Evolutionary conservation across 345 rosid species (phyloP).

Genomic region (Isatis tinctoria): DNA sequence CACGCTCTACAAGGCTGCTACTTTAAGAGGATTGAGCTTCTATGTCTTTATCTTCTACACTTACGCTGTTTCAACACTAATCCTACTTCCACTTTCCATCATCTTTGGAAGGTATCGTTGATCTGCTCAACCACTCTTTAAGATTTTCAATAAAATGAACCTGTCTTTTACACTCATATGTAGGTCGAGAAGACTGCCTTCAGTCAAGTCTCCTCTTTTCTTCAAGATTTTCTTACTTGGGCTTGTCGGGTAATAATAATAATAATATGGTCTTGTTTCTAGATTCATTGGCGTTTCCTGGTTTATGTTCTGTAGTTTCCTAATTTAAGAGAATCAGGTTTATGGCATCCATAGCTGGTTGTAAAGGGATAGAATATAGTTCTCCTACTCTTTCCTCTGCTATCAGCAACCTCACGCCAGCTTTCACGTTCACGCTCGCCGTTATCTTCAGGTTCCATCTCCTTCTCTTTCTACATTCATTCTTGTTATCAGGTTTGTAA

Average conservation of each 20-base stretch:
- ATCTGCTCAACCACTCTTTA: not conserved
- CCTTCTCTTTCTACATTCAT: not conserved
- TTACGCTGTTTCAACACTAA: conserved; percentile 39
- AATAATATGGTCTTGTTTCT: not conserved
- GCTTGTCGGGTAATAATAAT: conserved; percentile 22
- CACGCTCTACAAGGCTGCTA: conserved; percentile 36
- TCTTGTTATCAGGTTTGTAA: too few species aligned
- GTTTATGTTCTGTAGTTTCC: not conserved
- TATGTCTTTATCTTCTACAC: conserved; percentile 43
- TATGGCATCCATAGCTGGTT: not conserved
- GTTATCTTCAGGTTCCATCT: conserved; percentile 13
- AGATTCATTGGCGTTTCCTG: not conserved
- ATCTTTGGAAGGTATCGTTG: conserved; percentile 17
- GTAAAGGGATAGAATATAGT: conserved; percentile 6
- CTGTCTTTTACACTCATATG: not conserved
- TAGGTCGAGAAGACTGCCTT: conserved; percentile 26
- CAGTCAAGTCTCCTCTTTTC: conserved; percentile 16
- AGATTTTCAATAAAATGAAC: not conserved
- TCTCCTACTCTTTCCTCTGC: conserved; percentile 21
- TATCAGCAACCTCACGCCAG: conserved; percentile 21
- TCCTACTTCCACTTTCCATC: conserved; percentile 35
- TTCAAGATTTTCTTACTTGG: conserved; percentile 24
- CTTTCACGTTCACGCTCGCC: conserved; percentile 25
- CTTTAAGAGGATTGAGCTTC: conserved; percentile 47
- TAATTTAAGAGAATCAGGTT: not conserved